Percentiles rank a stretch among this genome's conserved stretches.
Evolutionary conservation across 495 filamentous ascomycete species (phyloP).

Genomic region (Elaphomyces granulatus): DNA sequence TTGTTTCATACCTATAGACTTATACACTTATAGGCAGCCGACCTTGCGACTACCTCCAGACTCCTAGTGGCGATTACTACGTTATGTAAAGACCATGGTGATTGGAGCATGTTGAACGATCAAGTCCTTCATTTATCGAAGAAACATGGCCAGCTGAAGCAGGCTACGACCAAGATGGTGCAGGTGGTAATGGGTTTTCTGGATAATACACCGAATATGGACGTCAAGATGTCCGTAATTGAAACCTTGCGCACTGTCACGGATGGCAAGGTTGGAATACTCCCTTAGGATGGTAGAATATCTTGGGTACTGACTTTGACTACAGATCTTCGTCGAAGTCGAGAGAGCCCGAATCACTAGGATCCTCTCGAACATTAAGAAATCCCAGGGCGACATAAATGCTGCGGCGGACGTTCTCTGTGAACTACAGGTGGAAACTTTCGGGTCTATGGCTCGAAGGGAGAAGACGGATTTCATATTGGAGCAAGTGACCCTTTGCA

Average conservation of each 20-base stretch:
- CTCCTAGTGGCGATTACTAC: constrained; percentile 77
- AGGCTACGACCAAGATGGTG: constrained; percentile 97
- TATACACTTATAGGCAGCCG: constrained; percentile 52
- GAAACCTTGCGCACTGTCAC: constrained; percentile 93
- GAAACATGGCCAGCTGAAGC: constrained; percentile 99
- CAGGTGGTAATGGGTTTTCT: constrained; percentile 89
- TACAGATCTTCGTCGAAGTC: constrained; percentile 95
- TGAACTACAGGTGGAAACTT: constrained; percentile 96
- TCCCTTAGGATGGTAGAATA: background rate
- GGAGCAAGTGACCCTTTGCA: constrained; percentile 86
- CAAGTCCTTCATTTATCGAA: constrained; percentile 91
- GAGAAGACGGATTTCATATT: constrained; percentile 99
- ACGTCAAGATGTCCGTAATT: constrained; percentile 83
- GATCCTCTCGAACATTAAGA: constrained; percentile 94
- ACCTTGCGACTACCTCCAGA: constrained; percentile 86
- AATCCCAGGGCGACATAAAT: constrained; percentile 77
- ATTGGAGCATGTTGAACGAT: constrained; percentile 90
- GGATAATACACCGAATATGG: constrained; percentile 61
- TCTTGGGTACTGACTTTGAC: background rate
- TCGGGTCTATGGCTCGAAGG: constrained; percentile 90
- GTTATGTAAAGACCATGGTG: constrained; percentile 79
- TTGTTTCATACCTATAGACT: background rate
- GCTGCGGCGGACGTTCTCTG: constrained; percentile 86
- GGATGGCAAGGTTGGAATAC: constrained; percentile 67
- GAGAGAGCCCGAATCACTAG: constrained; percentile 90